Evolutionary conservation across 441 rosid genomes (phyloP).

Genomic region (Erodium chrysanthum): DNA sequence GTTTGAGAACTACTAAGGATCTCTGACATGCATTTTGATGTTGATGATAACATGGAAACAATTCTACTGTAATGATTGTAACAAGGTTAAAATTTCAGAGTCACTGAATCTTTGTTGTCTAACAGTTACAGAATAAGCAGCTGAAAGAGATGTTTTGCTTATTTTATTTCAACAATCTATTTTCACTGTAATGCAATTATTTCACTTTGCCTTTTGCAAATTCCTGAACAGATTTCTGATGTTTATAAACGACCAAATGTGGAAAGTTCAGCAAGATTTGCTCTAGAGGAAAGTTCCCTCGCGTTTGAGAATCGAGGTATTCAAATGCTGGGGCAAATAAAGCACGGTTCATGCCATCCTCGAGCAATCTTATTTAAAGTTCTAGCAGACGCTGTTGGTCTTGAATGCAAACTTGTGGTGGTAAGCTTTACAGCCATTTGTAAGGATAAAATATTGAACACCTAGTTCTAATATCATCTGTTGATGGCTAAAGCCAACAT

Average conservation of each 20-base stretch:
- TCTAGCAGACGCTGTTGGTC: constrained; percentile 89
- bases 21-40: neutral
- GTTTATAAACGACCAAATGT: constrained; percentile 68
- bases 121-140: constrained; percentile 1
- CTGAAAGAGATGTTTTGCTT: neutral
- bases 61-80: neutral
- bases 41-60: neutral
- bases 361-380: constrained; percentile 95
- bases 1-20: neutral
- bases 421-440: constrained; percentile 40
- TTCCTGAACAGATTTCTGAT: constrained; percentile 65
- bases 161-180: neutral
- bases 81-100: neutral
- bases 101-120: neutral
- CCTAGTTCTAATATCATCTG: neutral
- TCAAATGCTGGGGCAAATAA: constrained; percentile 91
- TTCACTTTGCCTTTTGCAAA: constrained; percentile 12
- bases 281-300: constrained; percentile 56
- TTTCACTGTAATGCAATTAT: constrained; percentile 7
- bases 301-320: constrained; percentile 60
- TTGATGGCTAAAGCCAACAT: neutral
- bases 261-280: constrained; percentile 69
- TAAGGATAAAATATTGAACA: constrained; percentile 6
- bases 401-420: constrained; percentile 89
- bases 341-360: constrained; percentile 84